Evolutionary conservation across 164 flowering plant species (phyloP).

Genomic region (Saururus chinensis): DNA sequence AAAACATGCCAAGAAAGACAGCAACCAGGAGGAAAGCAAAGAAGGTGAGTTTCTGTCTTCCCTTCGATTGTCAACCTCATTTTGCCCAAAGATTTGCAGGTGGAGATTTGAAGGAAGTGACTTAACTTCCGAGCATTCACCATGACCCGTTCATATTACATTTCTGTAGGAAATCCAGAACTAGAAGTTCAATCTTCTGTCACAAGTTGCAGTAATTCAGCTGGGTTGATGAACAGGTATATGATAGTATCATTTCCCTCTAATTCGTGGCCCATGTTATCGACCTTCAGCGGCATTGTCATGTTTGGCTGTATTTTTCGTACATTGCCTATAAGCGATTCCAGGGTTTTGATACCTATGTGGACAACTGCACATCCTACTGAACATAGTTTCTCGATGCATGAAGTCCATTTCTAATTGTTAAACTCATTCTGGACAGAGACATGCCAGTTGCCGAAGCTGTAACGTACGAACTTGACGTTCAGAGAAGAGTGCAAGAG

Average conservation of each 20-base stretch:
- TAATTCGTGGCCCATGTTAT: conserved; percentile 2
- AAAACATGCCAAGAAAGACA: conserved; percentile 44
- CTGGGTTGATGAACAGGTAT: conserved; percentile 13
- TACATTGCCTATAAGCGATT: no score
- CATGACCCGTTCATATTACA: neutral
- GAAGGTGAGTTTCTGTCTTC: conserved; percentile 37
- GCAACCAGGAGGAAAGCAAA: conserved; percentile 23
- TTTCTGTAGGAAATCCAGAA: conserved; percentile 23
- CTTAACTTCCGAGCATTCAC: no score
- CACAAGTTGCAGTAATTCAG: conserved; percentile 14
- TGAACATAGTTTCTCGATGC: neutral
- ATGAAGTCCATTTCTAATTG: neutral
- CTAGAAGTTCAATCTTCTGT: conserved; percentile 26
- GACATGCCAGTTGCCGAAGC: conserved; percentile 42
- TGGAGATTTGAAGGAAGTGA: no score
- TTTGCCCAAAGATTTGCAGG: no score
- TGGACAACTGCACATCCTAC: neutral
- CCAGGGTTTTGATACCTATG: neutral
- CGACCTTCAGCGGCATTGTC: neutral
- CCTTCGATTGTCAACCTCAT: no score
- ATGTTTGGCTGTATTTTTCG: no score
- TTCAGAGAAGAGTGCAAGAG: conserved; percentile 52
- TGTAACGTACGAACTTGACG: conserved; percentile 50
- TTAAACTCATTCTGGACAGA: conserved; percentile 23
- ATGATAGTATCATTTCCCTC: neutral